Conservation (phyloP, 2,329 filamentous ascomycete species). For the Ceratocystis lukuohia region DNA sequence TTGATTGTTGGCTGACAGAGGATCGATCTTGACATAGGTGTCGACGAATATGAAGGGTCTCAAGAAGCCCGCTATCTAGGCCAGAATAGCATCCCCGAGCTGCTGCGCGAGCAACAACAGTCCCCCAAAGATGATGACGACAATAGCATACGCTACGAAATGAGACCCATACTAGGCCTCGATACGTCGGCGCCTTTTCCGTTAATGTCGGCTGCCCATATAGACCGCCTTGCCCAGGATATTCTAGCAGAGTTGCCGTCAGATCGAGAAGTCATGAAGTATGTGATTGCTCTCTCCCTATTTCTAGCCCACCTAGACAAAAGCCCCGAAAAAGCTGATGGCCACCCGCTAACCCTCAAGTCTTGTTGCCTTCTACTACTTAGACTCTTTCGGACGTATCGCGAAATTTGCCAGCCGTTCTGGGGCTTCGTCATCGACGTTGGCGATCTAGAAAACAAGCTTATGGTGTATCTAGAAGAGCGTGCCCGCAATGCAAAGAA, state of each 20-base stretch:
- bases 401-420: slow-evolving; percentile 53
- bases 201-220: slow-evolving; percentile 50
- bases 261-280: slow-evolving; percentile 55
- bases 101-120: slow-evolving; percentile 45
- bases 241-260: slow-evolving; percentile 50
- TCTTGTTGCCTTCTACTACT: not conserved
- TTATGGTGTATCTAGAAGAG: slow-evolving; percentile 54
- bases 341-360: slow-evolving; percentile 9
- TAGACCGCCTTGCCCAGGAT: slow-evolving; percentile 46
- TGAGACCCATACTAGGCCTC: slow-evolving; percentile 51
- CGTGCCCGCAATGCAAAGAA: slow-evolving; percentile 42
- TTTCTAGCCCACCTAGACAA: not conserved
- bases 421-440: slow-evolving; percentile 56
- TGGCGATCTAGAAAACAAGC: slow-evolving; percentile 48
- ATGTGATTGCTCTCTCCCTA: slow-evolving; percentile 23
- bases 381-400: slow-evolving; percentile 52
- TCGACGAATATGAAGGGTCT: slow-evolving; percentile 41
- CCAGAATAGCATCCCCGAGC: slow-evolving; percentile 54
- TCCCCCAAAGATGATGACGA: slow-evolving; percentile 39
- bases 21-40: slow-evolving; percentile 19
- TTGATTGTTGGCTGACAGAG: slow-evolving; percentile 13
- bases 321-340: not conserved
- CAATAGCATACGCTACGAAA: slow-evolving; percentile 48
- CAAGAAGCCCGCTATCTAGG: slow-evolving; percentile 49
- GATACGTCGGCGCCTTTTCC: slow-evolving; percentile 55